Percentiles rank a stretch among this genome's conserved stretches.
Conservation (phyloP, 2,329 filamentous ascomycete species). For the Juglanconis juglandina region DNA sequence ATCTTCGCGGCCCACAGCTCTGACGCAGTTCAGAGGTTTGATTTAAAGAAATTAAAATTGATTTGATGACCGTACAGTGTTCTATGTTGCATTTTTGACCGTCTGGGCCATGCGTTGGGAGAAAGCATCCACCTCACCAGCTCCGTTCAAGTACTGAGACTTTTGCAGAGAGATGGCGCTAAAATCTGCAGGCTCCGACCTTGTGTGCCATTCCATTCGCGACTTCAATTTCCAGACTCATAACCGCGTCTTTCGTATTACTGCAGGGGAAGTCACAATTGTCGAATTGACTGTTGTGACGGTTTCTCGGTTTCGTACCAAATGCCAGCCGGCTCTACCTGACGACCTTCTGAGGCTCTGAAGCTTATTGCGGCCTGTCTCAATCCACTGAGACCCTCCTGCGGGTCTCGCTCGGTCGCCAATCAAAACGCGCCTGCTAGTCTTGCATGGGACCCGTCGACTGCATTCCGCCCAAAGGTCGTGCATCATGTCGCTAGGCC, state of each 20-base stretch:
- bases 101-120: too few relatives aligned
- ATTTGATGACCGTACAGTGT: too few relatives aligned
- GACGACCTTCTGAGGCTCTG: background rate
- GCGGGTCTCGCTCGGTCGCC: constrained; percentile 14
- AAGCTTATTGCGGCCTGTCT: constrained; percentile 9
- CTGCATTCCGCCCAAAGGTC: background rate
- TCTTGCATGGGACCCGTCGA: constrained; percentile 9
- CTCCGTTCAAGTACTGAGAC: too few relatives aligned
- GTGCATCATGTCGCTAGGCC: constrained; percentile 15
- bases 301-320: background rate
- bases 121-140: too few relatives aligned
- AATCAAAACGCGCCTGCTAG: constrained; percentile 14
- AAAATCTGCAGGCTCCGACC: background rate
- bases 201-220: background rate
- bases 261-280: background rate
- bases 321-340: too few relatives aligned
- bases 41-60: too few relatives aligned
- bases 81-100: too few relatives aligned
- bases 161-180: background rate
- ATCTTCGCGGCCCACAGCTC: too few relatives aligned
- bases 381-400: constrained; percentile 6
- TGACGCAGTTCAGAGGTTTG: too few relatives aligned
- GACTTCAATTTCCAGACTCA: background rate
- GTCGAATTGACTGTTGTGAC: background rate
- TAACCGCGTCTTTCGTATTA: background rate